Base-by-base conservation (phyloP, 2,329 filamentous ascomycete species). In the Dothiorella sarmentorum region DNA sequence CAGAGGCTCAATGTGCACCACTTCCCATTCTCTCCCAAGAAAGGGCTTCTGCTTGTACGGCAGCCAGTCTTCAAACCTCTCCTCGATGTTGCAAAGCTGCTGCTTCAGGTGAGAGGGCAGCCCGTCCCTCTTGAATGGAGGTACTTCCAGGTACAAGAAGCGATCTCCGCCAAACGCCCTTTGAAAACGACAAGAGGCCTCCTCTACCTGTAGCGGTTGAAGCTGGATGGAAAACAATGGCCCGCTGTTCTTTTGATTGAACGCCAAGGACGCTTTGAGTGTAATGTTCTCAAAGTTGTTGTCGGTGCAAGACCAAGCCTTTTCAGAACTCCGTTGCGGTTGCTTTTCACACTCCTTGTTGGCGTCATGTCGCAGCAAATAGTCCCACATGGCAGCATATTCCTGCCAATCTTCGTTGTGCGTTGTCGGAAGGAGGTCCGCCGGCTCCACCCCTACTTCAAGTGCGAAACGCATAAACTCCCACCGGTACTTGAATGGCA, bases 11-110 rank as follows among this genome's bases (percentile, higher is more conserved):
- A 76, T 17, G 20, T 75, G 68, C 20, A 77, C 74, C 0, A 67
- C 69, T 10, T 67, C 63, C 77, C 78, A 80, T 22, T 55, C 70
- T 2, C 75, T 68, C 1, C 74, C 75, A 0, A 79, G 62, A 33
- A 80, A 75, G 0, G 58, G 29, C 29, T 78, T 74, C 0, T 49
- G n/a, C 2, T 7, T 61, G 15, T 2, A 13, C 2, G 1, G 29
- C 5, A 74, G 64, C 76, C 76, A 76, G 20, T 72, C 63, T 10
- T 61, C 56, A 60, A 69, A 76, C 7, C 65, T 59, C 5, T 61
- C 24, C 20, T 60, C 24, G 27, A 72, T 64, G 13, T 67, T 59
- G 49, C 63, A 24, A 38, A 58, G n/a, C 29, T 68, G 62, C 3
- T 53, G 38, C n/a, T 60, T 64, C 15, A 68, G 47, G 38, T 61